Conservation (phyloP, 306 rosid species). For the Acacia confusa region DNA sequence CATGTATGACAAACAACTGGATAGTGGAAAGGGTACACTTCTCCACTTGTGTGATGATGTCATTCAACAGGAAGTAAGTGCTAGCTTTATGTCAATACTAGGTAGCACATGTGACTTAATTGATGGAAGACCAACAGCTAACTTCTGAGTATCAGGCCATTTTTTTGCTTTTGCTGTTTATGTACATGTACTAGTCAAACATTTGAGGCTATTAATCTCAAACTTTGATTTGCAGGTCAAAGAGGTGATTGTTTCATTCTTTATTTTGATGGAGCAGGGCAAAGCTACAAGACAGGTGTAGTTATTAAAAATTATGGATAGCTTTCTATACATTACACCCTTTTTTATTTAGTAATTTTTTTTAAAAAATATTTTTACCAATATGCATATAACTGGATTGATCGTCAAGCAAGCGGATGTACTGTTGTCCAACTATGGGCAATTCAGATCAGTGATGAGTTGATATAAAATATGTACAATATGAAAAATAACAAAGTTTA, state of each 20-base stretch:
- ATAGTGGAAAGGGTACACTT: conserved; percentile 89
- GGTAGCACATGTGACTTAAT: background rate
- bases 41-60: conserved; percentile 97
- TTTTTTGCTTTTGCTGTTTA: background rate
- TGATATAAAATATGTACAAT: background rate
- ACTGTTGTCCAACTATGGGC: background rate
- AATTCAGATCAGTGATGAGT: background rate
- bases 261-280: conserved; percentile 86
- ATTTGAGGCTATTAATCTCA: conserved; percentile 1
- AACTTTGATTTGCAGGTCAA: conserved; percentile 61
- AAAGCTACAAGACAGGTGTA: conserved; percentile 72
- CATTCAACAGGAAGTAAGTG: conserved; percentile 91
- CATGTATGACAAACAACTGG: conserved; percentile 91
- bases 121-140: background rate
- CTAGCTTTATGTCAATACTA: conserved; percentile 1
- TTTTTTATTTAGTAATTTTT: background rate
- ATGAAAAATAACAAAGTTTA: background rate
- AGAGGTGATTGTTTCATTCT: conserved; percentile 85
- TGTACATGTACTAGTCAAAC: background rate
- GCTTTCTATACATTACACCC: background rate
- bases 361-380: background rate
- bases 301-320: background rate
- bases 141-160: conserved; percentile 1
- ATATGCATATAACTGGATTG: background rate
- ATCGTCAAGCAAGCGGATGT: background rate